phyloP scores from a whole-genome alignment of 2,329 filamentous ascomycete genomes.

The Pseudogymnoascus sp. region DNA sequence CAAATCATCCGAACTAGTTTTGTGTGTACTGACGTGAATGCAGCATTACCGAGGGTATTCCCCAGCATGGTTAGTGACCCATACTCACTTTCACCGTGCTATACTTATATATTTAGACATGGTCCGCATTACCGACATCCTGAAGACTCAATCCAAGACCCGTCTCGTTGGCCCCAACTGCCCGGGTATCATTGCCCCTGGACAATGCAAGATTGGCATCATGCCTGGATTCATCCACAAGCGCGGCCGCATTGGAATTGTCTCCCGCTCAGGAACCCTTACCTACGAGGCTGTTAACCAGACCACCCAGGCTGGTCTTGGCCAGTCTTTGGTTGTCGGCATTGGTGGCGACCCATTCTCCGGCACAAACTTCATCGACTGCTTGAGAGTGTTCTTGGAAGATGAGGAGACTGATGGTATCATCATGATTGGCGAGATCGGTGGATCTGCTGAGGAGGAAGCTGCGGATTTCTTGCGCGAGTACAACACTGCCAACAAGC shows the following conservation, averaged over 20 bases:
- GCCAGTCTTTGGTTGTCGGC: conserved; percentile 95
- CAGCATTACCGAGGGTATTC: conserved; percentile 91
- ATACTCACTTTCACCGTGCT: conserved; percentile 16
- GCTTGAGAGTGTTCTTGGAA: conserved; percentile 91
- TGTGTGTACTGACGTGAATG: conserved; percentile 18
- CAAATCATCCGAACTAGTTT: conserved; percentile 18
- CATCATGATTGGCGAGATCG: conserved; percentile 99
- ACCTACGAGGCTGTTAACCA: conserved; percentile 99
- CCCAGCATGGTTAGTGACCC: conserved; percentile 72
- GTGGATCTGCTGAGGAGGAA: conserved; percentile 94
- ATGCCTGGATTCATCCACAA: conserved; percentile 99
- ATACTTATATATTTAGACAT: conserved; percentile 59
- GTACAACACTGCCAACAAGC: conserved; percentile 90
- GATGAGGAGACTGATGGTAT: conserved; percentile 97
- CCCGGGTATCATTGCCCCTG: conserved; percentile 89
- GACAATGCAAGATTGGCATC: conserved; percentile 99
- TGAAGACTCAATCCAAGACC: conserved; percentile 96
- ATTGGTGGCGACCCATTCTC: conserved; percentile 98
- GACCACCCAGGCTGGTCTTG: conserved; percentile 92
- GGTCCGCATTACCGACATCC: conserved; percentile 96
- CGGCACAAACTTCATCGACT: conserved; percentile 99
- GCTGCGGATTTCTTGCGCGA: conserved; percentile 91
- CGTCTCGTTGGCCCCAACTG: conserved; percentile 96
- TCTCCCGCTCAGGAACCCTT: conserved; percentile 94
- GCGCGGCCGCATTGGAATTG: conserved; percentile 96